phyloP scores from a whole-genome alignment of 2,329 filamentous ascomycete genomes.

The Macroventuria anomochaeta region DNA sequence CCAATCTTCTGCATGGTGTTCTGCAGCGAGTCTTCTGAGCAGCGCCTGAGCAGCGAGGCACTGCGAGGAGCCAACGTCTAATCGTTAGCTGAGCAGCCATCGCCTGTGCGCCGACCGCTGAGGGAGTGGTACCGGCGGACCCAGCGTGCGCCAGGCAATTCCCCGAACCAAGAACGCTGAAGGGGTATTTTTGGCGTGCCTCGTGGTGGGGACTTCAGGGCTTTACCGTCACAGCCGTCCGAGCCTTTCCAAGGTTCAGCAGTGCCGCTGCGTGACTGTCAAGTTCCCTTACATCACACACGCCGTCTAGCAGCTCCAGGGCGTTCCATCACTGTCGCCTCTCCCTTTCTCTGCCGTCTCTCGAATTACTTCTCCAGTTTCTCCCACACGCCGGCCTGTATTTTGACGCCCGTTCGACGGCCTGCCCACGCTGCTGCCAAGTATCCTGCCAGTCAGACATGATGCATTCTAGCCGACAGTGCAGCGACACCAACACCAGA shows the following conservation, averaged over 20 bases:
- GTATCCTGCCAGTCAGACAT: constrained; percentile 23
- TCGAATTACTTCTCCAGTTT: constrained; percentile 14
- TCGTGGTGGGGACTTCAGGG: constrained; percentile 22
- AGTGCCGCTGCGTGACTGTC: constrained; percentile 15
- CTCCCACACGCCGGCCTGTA: constrained; percentile 10
- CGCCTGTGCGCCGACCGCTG: constrained; percentile 10
- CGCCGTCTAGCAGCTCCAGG: constrained; percentile 16
- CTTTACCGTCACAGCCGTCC: constrained; percentile 23
- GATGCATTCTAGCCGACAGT: constrained; percentile 27
- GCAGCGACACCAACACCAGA: constrained; percentile 21
- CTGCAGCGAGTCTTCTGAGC: constrained; percentile 2
- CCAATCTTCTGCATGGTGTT: constrained; percentile 8
- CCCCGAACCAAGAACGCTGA: constrained; percentile 27
- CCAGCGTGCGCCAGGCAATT: constrained; percentile 20
- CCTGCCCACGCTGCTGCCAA: constrained; percentile 12
- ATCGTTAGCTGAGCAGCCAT: constrained; percentile 1
- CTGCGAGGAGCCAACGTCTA: neutral
- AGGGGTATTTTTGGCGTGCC: constrained; percentile 30
- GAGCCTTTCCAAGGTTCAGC: constrained; percentile 22
- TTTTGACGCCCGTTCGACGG: constrained; percentile 6
- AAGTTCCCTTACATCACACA: constrained; percentile 23
- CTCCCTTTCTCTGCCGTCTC: constrained; percentile 18
- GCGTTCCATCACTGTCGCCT: constrained; percentile 7
- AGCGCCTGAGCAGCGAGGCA: constrained; percentile 1
- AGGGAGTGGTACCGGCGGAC: constrained; percentile 14